Percentiles rank a stretch among this genome's conserved stretches.
Conservation (phyloP, 768 basidiomycete species). For the Calvatia gigantea region DNA sequence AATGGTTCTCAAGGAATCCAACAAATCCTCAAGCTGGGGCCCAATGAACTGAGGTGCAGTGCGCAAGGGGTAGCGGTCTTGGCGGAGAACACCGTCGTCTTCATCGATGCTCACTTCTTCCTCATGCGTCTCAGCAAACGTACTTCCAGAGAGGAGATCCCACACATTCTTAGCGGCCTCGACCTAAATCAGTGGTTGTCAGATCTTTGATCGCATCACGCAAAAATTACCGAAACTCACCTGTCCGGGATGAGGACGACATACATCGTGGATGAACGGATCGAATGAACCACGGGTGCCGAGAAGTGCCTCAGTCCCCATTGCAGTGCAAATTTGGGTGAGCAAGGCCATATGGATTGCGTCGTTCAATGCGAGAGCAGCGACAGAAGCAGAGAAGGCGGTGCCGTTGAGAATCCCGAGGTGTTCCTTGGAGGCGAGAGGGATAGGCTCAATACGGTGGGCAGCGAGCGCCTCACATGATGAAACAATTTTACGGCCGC, state of each 20-base stretch:
- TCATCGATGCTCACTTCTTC: conserved; percentile 69
- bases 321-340: conserved; percentile 72
- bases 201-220: background rate
- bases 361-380: conserved; percentile 68
- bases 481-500: conserved; percentile 47
- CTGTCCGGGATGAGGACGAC: conserved; percentile 85
- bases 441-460: conserved; percentile 61
- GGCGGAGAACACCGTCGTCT: conserved; percentile 71
- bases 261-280: conserved; percentile 71
- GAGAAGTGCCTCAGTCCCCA: conserved; percentile 79
- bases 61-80: conserved; percentile 75
- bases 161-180: conserved; percentile 70
- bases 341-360: conserved; percentile 65
- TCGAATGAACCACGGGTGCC: conserved; percentile 72
- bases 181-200: conserved; percentile 34
- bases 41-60: conserved; percentile 85
- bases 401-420: conserved; percentile 84
- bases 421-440: conserved; percentile 73
- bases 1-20: conserved; percentile 59
- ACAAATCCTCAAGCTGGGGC: conserved; percentile 79
- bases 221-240: conserved; percentile 18
- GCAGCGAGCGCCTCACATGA: conserved; percentile 54
- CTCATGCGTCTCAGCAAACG: conserved; percentile 64
- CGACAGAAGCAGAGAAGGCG: conserved; percentile 80
- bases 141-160: conserved; percentile 64